Evolutionary conservation across 257 asterid genomes (phyloP).

Genomic region (Vinca minor): DNA sequence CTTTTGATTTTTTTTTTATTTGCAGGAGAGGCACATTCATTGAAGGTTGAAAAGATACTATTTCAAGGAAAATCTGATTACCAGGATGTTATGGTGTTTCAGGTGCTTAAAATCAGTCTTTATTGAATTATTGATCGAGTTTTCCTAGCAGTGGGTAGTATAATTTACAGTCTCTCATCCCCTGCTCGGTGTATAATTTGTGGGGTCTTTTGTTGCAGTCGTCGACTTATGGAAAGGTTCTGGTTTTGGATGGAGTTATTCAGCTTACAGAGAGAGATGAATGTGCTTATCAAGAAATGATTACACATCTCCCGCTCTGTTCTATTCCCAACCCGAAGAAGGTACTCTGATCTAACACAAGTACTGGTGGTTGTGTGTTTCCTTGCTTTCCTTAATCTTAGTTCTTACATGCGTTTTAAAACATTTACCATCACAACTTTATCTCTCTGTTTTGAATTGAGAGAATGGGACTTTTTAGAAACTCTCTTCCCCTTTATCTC

Average conservation of each 20-base stretch:
- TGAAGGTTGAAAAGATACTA: conserved; percentile 80
- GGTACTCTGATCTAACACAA: conserved; percentile 30
- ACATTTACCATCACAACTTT: too few relatives aligned
- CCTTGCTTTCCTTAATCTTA: not conserved
- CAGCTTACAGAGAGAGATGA: conserved; percentile 98
- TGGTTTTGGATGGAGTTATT: conserved; percentile 93
- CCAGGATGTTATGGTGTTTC: conserved; percentile 87
- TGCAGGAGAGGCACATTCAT: conserved; percentile 97
- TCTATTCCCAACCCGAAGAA: conserved; percentile 84
- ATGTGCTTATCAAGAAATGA: conserved; percentile 99
- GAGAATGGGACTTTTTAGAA: too few relatives aligned
- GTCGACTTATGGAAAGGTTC: conserved; percentile 89
- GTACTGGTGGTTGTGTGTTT: not conserved
- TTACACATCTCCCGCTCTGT: conserved; percentile 86
- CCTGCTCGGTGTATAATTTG: conserved; percentile 10
- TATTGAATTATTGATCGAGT: conserved; percentile 1
- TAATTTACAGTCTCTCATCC: not conserved
- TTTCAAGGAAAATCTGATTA: conserved; percentile 86
- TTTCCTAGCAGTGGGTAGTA: too few relatives aligned
- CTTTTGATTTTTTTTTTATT: too few relatives aligned
- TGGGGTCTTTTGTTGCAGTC: conserved; percentile 52
- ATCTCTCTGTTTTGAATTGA: too few relatives aligned
- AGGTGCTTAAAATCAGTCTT: conserved; percentile 38
- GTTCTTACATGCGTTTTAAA: not conserved
- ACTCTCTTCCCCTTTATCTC: too few relatives aligned